These are phyloP conservation scores for Lanmaoa rubissima DNA, from an alignment of 768 basidiomycete species.

Conservation along the genomic window DNA sequence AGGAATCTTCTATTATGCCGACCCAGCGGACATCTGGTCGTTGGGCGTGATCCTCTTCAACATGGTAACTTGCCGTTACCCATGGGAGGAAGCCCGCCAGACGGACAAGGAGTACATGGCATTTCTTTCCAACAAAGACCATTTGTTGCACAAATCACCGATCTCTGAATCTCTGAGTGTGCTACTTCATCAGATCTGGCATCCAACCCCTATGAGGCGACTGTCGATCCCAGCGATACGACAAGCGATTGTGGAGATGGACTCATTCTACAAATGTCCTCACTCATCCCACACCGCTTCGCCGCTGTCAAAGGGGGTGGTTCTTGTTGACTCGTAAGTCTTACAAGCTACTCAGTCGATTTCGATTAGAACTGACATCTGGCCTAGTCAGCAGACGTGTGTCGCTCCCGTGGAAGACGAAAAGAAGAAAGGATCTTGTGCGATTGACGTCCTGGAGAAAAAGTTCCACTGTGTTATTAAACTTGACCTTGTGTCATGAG, in stretches of 20 bases:
- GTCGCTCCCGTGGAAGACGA: background rate
- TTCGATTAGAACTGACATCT: background rate
- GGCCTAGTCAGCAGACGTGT: slow-evolving; percentile 12
- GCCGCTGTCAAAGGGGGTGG: background rate
- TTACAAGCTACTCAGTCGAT: too few relatives aligned
- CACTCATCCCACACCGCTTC: background rate
- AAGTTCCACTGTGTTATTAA: background rate
- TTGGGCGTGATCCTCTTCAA: slow-evolving; percentile 82
- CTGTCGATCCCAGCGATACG: slow-evolving; percentile 21
- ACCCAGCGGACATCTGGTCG: slow-evolving; percentile 60
- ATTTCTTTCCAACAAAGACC: background rate
- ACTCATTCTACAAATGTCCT: slow-evolving; percentile 9
- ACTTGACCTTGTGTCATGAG: background rate
- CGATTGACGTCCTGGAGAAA: background rate
- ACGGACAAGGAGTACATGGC: background rate
- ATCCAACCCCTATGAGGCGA: slow-evolving; percentile 9
- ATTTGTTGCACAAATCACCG: slow-evolving; percentile 1
- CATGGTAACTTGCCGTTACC: slow-evolving; percentile 59
- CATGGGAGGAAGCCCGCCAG: slow-evolving; percentile 15
- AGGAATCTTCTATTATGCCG: slow-evolving; percentile 20
- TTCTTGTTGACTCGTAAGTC: slow-evolving; percentile 17
- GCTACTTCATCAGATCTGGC: slow-evolving; percentile 16
- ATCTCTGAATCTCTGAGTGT: slow-evolving; percentile 10
- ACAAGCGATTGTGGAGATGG: slow-evolving; percentile 12
- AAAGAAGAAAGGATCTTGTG: background rate